Evolutionary conservation across 2,329 filamentous ascomycete genomes (phyloP).

Genomic region (Phialophora chinensis): DNA sequence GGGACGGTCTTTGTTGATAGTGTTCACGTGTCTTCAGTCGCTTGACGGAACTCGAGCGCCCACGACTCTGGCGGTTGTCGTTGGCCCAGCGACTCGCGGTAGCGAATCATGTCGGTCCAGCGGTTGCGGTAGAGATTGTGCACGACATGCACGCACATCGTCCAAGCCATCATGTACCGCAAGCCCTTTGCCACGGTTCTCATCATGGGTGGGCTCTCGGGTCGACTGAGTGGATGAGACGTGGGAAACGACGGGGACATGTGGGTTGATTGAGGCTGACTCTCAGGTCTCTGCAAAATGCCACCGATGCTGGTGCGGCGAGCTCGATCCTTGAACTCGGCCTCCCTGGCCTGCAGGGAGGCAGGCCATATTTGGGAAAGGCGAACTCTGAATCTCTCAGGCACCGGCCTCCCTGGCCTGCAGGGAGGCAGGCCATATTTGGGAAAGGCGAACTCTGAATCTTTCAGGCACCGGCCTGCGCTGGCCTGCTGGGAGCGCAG

Average conservation of each 20-base stretch:
- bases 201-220: too few species aligned
- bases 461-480: too few species aligned
- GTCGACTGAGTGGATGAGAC: conserved; percentile 25
- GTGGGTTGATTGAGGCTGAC: conserved; percentile 36
- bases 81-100: conserved; percentile 68
- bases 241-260: conserved; percentile 21
- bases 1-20: conserved; percentile 74
- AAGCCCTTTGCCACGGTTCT: too few species aligned
- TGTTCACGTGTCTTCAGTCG: conserved; percentile 79
- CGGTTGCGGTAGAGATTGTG: conserved; percentile 73
- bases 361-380: too few species aligned
- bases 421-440: too few species aligned
- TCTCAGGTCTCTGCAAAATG: conserved; percentile 51
- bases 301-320: conserved; percentile 53
- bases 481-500: too few species aligned
- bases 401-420: too few species aligned
- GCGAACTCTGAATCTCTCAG: too few species aligned
- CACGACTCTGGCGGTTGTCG: conserved; percentile 63
- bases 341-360: too few species aligned
- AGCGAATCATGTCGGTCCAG: conserved; percentile 67
- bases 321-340: conserved; percentile 37
- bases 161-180: too few species aligned
- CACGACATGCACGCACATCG: too few species aligned
- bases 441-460: too few species aligned
- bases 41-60: conserved; percentile 70